Percentiles rank a stretch among this genome's conserved stretches.
Evolutionary conservation across 345 rosid species (phyloP).

Genomic region (Rhizophora apiculata): DNA sequence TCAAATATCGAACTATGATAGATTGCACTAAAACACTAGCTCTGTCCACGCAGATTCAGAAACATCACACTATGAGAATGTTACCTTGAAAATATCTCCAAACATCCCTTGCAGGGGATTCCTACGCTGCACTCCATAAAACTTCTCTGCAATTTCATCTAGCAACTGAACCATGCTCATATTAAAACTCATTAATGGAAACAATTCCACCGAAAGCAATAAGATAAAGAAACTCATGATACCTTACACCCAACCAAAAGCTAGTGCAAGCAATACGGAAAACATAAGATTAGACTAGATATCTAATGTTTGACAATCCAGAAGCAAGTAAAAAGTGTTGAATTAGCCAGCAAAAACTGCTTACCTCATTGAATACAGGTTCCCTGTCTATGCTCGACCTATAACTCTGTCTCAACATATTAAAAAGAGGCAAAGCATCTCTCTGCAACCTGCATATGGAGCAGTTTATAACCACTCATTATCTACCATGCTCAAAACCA

Average conservation of each 20-base stretch:
- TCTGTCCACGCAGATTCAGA: background rate
- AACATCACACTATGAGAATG: background rate
- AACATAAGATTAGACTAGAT: background rate
- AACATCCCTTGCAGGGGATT: slow-evolving; percentile 85
- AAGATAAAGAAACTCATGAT: background rate
- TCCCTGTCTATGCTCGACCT: slow-evolving; percentile 76
- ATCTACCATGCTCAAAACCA: background rate
- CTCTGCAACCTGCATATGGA: slow-evolving; percentile 62
- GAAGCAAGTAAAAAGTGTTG: background rate
- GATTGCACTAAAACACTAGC: background rate
- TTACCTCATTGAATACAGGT: slow-evolving; percentile 78
- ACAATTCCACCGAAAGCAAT: slow-evolving; percentile 1
- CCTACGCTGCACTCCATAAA: slow-evolving; percentile 74
- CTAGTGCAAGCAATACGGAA: background rate
- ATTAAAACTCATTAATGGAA: slow-evolving; percentile 12
- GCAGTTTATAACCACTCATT: slow-evolving; percentile 1
- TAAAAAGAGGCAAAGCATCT: slow-evolving; percentile 94
- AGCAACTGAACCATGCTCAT: slow-evolving; percentile 54
- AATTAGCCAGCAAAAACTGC: slow-evolving; percentile 2
- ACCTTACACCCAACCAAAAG: background rate
- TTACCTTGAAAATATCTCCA: slow-evolving; percentile 80
- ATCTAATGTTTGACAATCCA: background rate
- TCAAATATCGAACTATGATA: background rate
- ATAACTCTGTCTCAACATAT: slow-evolving; percentile 68
- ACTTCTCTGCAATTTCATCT: slow-evolving; percentile 77